Evolutionary conservation across 2,329 filamentous ascomycete genomes (phyloP).

Genomic region (Colletotrichum sublineola): DNA sequence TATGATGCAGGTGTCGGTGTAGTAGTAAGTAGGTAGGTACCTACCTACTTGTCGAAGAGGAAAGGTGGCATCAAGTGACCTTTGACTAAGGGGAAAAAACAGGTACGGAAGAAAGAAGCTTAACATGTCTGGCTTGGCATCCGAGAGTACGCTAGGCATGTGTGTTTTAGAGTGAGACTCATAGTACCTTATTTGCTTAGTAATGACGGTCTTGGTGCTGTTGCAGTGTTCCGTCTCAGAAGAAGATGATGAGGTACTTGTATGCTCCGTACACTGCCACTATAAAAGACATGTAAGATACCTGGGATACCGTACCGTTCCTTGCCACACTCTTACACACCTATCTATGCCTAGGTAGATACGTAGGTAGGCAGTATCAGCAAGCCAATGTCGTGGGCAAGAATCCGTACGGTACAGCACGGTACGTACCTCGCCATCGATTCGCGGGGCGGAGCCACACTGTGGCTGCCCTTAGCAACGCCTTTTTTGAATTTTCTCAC

Average conservation of each 20-base stretch:
- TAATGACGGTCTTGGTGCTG: not conserved
- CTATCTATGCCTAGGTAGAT: no score
- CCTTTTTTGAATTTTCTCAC: conserved; percentile 19
- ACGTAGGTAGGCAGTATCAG: no score
- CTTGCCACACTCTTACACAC: not conserved
- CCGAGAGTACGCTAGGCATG: not conserved
- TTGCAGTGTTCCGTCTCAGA: not conserved
- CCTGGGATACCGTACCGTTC: not conserved
- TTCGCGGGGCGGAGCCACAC: conserved; percentile 33
- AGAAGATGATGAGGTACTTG: not conserved
- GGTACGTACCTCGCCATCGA: not conserved
- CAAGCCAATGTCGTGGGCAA: no score
- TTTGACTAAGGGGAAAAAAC: not conserved
- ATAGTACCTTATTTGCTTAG: not conserved
- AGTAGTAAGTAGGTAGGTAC: no score
- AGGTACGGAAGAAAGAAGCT: conserved; percentile 7
- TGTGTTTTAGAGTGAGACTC: not conserved
- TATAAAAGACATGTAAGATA: not conserved
- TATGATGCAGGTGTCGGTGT: not conserved
- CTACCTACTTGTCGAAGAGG: not conserved
- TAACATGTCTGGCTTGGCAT: conserved; percentile 26
- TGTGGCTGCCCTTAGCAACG: conserved; percentile 40
- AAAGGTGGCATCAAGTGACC: conserved; percentile 10
- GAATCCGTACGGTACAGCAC: not conserved
- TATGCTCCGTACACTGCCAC: not conserved